A percentile compares a stretch with the other conserved stretches of the same genome.
These are phyloP conservation scores for Globisporangium paroecandrum DNA, from an alignment of 352 stramenopile genomes.

Conservation along the genomic window DNA sequence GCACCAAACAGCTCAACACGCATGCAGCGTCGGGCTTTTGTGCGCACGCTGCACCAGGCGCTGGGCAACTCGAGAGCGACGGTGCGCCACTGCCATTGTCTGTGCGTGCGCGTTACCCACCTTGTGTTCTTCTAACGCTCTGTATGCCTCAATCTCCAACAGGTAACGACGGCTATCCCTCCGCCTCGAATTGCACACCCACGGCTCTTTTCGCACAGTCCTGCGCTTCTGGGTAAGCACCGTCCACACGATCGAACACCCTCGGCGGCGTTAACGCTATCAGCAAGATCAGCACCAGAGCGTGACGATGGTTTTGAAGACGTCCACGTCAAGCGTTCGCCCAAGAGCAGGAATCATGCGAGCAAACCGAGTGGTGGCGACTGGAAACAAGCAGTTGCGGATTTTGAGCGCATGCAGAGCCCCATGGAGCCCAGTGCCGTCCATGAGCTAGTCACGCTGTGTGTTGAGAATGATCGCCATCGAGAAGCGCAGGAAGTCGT, in stretches of 20 bases:
- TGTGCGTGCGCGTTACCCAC: not conserved
- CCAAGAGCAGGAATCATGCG: not conserved
- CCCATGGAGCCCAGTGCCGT: conserved; percentile 22
- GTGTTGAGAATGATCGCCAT: conserved; percentile 37
- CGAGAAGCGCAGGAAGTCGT: conserved; percentile 55
- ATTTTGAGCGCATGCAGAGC: conserved; percentile 39
- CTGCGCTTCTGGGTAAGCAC: not conserved
- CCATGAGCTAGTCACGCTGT: conserved; percentile 32
- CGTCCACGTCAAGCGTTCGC: not conserved
- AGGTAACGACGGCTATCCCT: not conserved
- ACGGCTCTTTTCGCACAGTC: not conserved
- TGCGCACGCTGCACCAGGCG: conserved; percentile 10
- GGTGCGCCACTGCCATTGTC: not conserved
- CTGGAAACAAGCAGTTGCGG: conserved; percentile 43
- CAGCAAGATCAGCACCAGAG: not conserved
- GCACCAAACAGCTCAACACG: not conserved
- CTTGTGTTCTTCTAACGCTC: not conserved
- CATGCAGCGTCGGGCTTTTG: conserved; percentile 8
- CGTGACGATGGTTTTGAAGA: not conserved
- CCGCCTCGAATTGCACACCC: not conserved
- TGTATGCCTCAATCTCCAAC: not conserved
- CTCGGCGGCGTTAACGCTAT: not conserved
- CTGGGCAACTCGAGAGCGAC: not conserved
- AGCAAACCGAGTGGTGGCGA: conserved; percentile 14
- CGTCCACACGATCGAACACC: not conserved